These are phyloP conservation scores for Hibiscus mutabilis DNA, from an alignment of 345 rosid species.

Conservation along the genomic window DNA sequence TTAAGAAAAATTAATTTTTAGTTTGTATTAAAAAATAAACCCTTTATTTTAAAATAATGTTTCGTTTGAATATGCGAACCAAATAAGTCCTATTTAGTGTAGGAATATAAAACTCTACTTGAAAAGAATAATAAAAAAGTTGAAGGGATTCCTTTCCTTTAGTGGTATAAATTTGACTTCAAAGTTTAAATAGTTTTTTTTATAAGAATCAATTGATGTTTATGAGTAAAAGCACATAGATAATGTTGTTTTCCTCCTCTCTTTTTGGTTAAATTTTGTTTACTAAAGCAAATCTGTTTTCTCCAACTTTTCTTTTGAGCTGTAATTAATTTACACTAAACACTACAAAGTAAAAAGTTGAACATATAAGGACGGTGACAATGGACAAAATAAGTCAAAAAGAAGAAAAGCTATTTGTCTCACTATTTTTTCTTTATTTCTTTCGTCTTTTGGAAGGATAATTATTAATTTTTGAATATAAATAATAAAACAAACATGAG, in stretches of 20 bases:
- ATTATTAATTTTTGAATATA: no score
- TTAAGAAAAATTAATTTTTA: no score
- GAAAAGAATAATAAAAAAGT: not conserved
- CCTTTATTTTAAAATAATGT: no score
- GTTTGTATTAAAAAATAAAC: no score
- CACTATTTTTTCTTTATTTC: not conserved
- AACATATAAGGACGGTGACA: not conserved
- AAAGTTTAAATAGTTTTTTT: not conserved
- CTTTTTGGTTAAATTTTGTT: not conserved
- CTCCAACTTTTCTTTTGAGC: constrained; percentile 9
- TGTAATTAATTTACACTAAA: constrained; percentile 7
- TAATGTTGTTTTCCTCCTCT: not conserved
- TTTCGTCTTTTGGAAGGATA: no score
- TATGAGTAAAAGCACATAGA: not conserved
- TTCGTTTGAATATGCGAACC: no score
- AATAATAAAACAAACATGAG: not conserved
- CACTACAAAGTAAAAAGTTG: not conserved
- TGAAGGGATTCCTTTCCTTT: not conserved
- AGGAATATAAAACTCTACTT: not conserved
- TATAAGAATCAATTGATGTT: not conserved
- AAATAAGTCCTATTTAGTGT: no score
- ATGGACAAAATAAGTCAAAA: not conserved
- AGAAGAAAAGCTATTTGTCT: constrained; percentile 2
- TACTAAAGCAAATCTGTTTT: not conserved
- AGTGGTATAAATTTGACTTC: not conserved